Evolutionary conservation across 1,284 basidiomycete species (phyloP).

Genomic region (Cutaneotrichosporon sp.): DNA sequence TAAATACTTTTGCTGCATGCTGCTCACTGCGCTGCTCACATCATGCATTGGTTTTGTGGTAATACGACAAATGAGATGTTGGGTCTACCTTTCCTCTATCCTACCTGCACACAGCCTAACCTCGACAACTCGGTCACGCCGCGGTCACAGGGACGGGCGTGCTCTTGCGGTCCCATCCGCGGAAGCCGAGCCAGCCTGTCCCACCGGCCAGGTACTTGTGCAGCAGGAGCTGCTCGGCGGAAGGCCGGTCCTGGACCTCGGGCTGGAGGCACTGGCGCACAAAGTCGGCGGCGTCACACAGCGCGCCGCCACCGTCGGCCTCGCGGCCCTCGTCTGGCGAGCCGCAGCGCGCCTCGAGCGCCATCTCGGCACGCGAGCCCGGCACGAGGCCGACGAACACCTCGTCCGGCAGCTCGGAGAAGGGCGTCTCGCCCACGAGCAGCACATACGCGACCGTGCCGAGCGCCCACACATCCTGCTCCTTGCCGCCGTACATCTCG

Average conservation of each 20-base stretch:
- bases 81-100: not conserved
- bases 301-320: constrained; percentile 47
- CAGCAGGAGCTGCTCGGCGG: constrained; percentile 43
- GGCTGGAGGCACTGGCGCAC: constrained; percentile 51
- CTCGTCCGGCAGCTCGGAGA: constrained; percentile 60
- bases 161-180: constrained; percentile 42
- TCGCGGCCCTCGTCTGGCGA: constrained; percentile 43
- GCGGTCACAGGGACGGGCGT: not conserved
- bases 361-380: constrained; percentile 36
- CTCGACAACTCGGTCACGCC: too few species aligned
- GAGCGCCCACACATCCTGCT: constrained; percentile 98
- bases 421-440: constrained; percentile 92
- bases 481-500: constrained; percentile 90
- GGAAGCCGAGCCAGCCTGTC: constrained; percentile 46
- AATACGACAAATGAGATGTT: too few species aligned
- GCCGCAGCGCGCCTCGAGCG: constrained; percentile 41
- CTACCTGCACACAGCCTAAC: too few species aligned
- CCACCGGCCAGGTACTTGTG: constrained; percentile 47
- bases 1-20: too few species aligned
- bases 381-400: constrained; percentile 40
- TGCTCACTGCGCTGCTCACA: too few species aligned
- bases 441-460: constrained; percentile 98
- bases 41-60: too few species aligned
- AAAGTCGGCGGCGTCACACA: constrained; percentile 50
- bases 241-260: constrained; percentile 42